Conservation (phyloP, 768 basidiomycete species). For the Rhizopogon roseolus region DNA sequence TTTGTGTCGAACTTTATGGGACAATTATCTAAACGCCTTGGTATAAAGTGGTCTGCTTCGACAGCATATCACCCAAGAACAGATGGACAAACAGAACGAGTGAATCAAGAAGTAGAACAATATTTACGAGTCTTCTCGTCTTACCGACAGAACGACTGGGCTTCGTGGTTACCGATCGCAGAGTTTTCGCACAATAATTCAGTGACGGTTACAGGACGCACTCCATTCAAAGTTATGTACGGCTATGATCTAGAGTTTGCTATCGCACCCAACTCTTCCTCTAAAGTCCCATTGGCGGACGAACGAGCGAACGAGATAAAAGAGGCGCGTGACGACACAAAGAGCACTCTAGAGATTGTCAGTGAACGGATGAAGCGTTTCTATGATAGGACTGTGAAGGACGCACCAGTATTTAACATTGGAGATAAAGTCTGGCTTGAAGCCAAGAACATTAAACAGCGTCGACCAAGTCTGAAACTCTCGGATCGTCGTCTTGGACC, state of each 20-base stretch:
- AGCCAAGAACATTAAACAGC: constrained; percentile 11
- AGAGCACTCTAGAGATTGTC: background rate
- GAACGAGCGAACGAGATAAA: constrained; percentile 14
- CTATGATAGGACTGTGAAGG: constrained; percentile 8
- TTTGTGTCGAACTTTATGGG: background rate
- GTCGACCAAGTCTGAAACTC: constrained; percentile 19
- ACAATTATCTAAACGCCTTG: background rate
- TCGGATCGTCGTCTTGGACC: constrained; percentile 11
- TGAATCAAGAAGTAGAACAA: constrained; percentile 32
- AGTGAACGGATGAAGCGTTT: constrained; percentile 20
- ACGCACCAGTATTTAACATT: constrained; percentile 5
- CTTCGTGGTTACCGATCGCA: constrained; percentile 24
- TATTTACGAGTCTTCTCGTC: constrained; percentile 30
- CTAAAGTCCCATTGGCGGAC: constrained; percentile 4
- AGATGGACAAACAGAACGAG: constrained; percentile 34
- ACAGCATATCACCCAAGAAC: constrained; percentile 37
- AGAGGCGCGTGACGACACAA: constrained; percentile 1
- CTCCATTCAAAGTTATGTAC: constrained; percentile 24
- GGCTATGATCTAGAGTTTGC: background rate
- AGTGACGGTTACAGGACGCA: constrained; percentile 15
- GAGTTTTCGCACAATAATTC: constrained; percentile 31
- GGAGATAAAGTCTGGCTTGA: constrained; percentile 23
- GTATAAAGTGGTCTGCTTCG: constrained; percentile 8
- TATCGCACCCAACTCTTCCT: background rate
- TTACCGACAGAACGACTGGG: constrained; percentile 32